Evolutionary conservation across 148 eudicot species (phyloP).

Genomic region (Dianthus caryophyllus): DNA sequence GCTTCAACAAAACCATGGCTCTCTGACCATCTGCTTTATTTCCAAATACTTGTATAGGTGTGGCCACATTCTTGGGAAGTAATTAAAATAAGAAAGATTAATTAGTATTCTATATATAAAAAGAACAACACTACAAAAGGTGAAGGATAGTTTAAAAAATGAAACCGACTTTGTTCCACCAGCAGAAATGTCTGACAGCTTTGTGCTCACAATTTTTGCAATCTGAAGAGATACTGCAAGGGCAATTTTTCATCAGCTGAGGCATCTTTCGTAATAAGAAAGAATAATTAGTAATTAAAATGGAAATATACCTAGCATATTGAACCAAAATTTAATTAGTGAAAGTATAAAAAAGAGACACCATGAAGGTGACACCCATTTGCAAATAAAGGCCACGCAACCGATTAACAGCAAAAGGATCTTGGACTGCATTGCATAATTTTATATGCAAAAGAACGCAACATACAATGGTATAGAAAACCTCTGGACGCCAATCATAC

Average conservation of each 20-base stretch:
- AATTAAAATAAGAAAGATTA: slow-evolving; percentile 2
- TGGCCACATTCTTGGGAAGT: slow-evolving; percentile 50
- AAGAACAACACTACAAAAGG: background rate
- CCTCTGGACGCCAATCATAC: too few relatives aligned
- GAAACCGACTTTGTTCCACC: slow-evolving; percentile 80
- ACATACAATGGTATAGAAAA: too few relatives aligned
- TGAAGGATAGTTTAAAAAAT: background rate
- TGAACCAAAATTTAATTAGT: background rate
- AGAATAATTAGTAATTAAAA: too few relatives aligned
- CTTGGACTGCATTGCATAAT: too few relatives aligned
- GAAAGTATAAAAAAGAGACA: too few relatives aligned
- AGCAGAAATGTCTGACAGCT: slow-evolving; percentile 81
- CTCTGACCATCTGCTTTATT: slow-evolving; percentile 41
- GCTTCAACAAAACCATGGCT: slow-evolving; percentile 80
- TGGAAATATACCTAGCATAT: too few relatives aligned
- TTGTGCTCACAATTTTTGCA: slow-evolving; percentile 73
- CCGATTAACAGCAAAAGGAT: too few relatives aligned
- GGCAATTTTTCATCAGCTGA: slow-evolving; percentile 4
- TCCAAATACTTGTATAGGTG: slow-evolving; percentile 60
- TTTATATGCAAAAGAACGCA: too few relatives aligned
- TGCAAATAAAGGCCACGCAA: too few relatives aligned
- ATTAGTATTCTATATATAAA: background rate
- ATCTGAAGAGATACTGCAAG: slow-evolving; percentile 42
- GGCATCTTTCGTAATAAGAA: background rate
- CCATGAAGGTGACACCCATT: too few relatives aligned